Percentiles rank a stretch among this genome's conserved stretches.
Evolutionary conservation across 805 yeast genomes (phyloP).

Genomic region (Kodamaea restingae): DNA sequence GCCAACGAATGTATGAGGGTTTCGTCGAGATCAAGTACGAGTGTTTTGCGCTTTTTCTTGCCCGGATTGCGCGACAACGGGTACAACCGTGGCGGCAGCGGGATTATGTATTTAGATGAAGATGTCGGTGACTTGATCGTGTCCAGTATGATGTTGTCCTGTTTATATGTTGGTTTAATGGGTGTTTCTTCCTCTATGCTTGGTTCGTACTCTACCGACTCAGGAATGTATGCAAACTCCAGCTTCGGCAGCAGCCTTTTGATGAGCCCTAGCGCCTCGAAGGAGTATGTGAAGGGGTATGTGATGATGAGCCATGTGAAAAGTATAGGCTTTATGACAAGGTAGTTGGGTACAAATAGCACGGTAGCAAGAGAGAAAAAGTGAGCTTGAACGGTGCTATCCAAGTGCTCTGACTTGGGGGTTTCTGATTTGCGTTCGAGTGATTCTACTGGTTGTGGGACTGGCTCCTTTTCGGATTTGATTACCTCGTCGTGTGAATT

Average conservation of each 20-base stretch:
- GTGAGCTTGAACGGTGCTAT: not conserved
- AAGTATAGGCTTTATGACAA: constrained; percentile 50
- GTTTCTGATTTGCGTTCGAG: not conserved
- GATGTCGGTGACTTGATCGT: constrained; percentile 40
- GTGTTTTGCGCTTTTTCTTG: constrained; percentile 49
- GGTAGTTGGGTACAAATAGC: constrained; percentile 45
- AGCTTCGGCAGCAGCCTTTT: constrained; percentile 4
- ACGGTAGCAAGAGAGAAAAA: not conserved
- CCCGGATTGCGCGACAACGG: constrained; percentile 41
- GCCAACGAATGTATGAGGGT: constrained; percentile 90
- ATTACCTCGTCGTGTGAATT: not conserved
- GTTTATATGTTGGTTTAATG: constrained; percentile 33
- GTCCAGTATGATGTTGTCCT: constrained; percentile 39
- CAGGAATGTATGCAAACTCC: constrained; percentile 7
- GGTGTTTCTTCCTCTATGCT: constrained; percentile 6
- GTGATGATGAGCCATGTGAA: constrained; percentile 49
- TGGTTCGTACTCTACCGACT: constrained; percentile 5
- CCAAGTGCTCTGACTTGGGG: not conserved
- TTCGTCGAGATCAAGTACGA: constrained; percentile 89
- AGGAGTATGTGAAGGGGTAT: constrained; percentile 49
- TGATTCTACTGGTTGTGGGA: not conserved
- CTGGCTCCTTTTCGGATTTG: not conserved
- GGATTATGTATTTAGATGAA: constrained; percentile 40
- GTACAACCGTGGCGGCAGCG: constrained; percentile 43
- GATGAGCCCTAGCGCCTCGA: constrained; percentile 20